Percentiles rank a stretch among this genome's conserved stretches.
These are phyloP conservation scores for Scorias spongiosa DNA, from an alignment of 2,329 filamentous ascomycete genomes.

Conservation along the genomic window DNA sequence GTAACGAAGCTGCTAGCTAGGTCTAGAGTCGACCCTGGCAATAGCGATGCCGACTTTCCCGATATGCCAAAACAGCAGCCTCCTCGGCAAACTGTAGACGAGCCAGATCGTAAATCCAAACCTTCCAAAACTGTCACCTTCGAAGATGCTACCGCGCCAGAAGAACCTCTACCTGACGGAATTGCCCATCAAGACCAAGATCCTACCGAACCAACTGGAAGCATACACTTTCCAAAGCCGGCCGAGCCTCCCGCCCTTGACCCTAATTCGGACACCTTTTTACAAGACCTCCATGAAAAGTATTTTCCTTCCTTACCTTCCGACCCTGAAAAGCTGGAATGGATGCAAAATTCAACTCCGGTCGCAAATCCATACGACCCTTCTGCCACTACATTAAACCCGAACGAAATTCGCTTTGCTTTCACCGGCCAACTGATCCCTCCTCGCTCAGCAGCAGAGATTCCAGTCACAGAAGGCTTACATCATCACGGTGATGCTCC, in stretches of 20 bases:
- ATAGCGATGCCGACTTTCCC: slow-evolving; percentile 19
- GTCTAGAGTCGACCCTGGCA: slow-evolving; percentile 57
- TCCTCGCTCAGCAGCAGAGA: slow-evolving; percentile 54
- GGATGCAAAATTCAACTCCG: slow-evolving; percentile 60
- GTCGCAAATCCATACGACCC: slow-evolving; percentile 60
- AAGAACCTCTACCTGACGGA: slow-evolving; percentile 2
- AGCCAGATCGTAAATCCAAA: not conserved
- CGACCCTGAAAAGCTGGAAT: slow-evolving; percentile 72
- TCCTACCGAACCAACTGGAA: slow-evolving; percentile 8
- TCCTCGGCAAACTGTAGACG: not conserved
- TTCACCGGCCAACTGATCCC: slow-evolving; percentile 70
- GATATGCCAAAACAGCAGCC: slow-evolving; percentile 10
- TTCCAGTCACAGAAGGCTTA: slow-evolving; percentile 65
- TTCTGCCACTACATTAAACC: slow-evolving; percentile 51
- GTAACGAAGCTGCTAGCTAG: slow-evolving; percentile 62
- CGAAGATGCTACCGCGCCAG: slow-evolving; percentile 1
- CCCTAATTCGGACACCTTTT: slow-evolving; percentile 67
- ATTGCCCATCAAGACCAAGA: not conserved
- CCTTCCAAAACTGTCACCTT: slow-evolving; percentile 22
- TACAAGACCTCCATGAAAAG: slow-evolving; percentile 70
- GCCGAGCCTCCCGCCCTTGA: slow-evolving; percentile 57
- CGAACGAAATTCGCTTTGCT: slow-evolving; percentile 73
- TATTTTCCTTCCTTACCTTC: slow-evolving; percentile 84
- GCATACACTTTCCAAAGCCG: slow-evolving; percentile 45
- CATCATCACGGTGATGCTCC: slow-evolving; percentile 91